A percentile compares a stretch with the other conserved stretches of the same genome.
phyloP scores from a whole-genome alignment of 2,329 filamentous ascomycete species.

The Colletotrichum siamense region DNA sequence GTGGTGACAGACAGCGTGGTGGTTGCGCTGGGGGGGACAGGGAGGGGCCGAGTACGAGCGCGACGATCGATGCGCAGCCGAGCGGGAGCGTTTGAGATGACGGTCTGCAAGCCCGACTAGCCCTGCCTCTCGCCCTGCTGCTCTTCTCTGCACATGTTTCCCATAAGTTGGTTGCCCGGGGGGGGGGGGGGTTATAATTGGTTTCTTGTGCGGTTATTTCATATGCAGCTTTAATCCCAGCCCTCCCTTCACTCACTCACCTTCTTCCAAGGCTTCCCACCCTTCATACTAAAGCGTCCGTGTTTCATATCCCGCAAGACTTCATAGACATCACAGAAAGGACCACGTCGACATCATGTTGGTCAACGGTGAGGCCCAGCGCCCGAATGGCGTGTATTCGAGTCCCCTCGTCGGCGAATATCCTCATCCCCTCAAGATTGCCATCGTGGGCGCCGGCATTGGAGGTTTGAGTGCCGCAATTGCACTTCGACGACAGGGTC shows the following conservation, averaged over 20 bases:
- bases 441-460: conserved; percentile 50
- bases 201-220: not conserved
- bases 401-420: conserved; percentile 18
- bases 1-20: not conserved
- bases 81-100: conserved; percentile 11
- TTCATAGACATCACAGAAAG: not conserved
- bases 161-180: not conserved
- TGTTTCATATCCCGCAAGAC: not conserved
- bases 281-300: not conserved
- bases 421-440: conserved; percentile 18
- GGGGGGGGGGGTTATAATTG: not conserved
- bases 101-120: not conserved
- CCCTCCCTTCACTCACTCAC: not conserved
- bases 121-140: not conserved
- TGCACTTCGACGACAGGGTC: conserved; percentile 56
- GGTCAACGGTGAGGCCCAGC: not conserved
- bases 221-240: not conserved
- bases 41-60: conserved; percentile 9
- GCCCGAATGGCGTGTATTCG: not conserved
- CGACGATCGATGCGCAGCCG: conserved; percentile 3
- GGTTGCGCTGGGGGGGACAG: not conserved
- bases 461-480: conserved; percentile 59
- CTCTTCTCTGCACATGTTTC: not conserved
- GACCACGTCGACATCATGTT: not conserved
- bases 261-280: not conserved